phyloP scores from a whole-genome alignment of 1,139 yeast species.

The Suhomyces wounanorum region DNA sequence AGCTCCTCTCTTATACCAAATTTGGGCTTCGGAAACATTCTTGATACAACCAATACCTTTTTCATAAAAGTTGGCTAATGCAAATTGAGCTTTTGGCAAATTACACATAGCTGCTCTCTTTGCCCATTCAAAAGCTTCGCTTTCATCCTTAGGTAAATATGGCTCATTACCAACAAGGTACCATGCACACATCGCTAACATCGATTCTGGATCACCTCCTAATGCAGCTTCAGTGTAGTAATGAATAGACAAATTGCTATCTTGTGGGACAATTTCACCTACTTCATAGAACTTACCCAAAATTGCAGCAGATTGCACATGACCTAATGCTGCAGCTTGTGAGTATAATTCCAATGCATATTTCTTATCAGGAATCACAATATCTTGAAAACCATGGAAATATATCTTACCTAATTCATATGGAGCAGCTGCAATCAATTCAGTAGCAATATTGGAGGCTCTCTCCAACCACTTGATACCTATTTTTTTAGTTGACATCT shows the following conservation, averaged over 20 bases:
- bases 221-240: conserved; percentile 91
- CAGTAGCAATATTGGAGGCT: conserved; percentile 82
- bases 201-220: conserved; percentile 84
- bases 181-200: conserved; percentile 97
- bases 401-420: conserved; percentile 87
- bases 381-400: conserved; percentile 81
- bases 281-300: conserved; percentile 84
- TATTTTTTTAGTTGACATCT: conserved; percentile 69
- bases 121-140: conserved; percentile 96
- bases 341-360: conserved; percentile 87
- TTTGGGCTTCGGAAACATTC: conserved; percentile 58
- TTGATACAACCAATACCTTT: conserved; percentile 83
- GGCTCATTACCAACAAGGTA: conserved; percentile 89
- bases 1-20: conserved; percentile 79
- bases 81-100: conserved; percentile 81
- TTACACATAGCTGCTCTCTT: conserved; percentile 76
- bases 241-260: conserved; percentile 83
- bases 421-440: conserved; percentile 88
- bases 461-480: conserved; percentile 94
- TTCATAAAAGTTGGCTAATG: conserved; percentile 82
- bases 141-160: conserved; percentile 72
- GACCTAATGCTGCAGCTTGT: conserved; percentile 88
- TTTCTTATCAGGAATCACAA: conserved; percentile 77
- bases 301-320: conserved; percentile 74
- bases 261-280: conserved; percentile 80